Conservation (phyloP, 805 yeast species). For the Candida berthetii region DNA sequence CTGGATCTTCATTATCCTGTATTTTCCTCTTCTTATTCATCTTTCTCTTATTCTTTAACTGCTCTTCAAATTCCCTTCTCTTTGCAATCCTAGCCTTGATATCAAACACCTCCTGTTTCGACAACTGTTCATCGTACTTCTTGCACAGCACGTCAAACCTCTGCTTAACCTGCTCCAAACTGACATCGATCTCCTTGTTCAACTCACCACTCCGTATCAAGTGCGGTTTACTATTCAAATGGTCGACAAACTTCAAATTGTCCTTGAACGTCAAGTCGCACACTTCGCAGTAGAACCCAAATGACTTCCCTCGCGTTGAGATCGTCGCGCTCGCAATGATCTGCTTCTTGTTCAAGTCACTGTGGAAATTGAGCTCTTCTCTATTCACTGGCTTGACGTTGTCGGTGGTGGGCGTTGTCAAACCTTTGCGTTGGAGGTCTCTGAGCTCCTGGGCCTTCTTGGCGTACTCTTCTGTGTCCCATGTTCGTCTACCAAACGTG, state of each 20-base stretch:
- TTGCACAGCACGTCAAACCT: constrained; percentile 29
- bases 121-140: constrained; percentile 17
- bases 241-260: constrained; percentile 75
- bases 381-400: constrained; percentile 1
- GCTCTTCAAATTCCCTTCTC: constrained; percentile 31
- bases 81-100: constrained; percentile 34
- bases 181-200: constrained; percentile 33
- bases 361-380: constrained; percentile 16
- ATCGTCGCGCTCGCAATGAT: constrained; percentile 23
- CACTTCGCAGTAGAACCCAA: constrained; percentile 79
- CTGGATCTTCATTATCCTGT: constrained; percentile 7
- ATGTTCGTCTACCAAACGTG: constrained; percentile 55
- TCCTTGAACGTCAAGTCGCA: constrained; percentile 83
- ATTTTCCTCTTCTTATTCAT: constrained; percentile 10
- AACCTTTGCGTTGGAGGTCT: constrained; percentile 10
- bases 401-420: constrained; percentile 4
- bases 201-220: constrained; percentile 34
- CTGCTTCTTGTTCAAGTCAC: constrained; percentile 26
- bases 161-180: constrained; percentile 40
- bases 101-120: constrained; percentile 20
- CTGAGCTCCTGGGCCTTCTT: constrained; percentile 31
- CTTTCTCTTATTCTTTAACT: constrained; percentile 22
- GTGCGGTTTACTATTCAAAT: constrained; percentile 73
- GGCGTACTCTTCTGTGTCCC: constrained; percentile 68
- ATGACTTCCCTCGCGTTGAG: constrained; percentile 46